These are phyloP conservation scores for Penicillium coffeae DNA, from an alignment of 495 filamentous ascomycete species.

Conservation along the genomic window DNA sequence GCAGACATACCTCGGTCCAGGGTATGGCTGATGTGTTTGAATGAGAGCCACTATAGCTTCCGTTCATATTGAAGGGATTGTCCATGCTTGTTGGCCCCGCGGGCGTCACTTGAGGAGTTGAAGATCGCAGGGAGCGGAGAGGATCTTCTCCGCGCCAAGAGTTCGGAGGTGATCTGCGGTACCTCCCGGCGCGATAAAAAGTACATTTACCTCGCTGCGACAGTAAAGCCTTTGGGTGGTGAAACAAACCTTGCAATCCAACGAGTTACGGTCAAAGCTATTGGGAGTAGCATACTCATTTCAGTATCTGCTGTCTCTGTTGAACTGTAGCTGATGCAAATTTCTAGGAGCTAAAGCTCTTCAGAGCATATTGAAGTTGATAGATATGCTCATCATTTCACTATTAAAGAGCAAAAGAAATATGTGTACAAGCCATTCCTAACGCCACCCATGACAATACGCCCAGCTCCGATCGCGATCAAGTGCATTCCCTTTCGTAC, in stretches of 20 bases:
- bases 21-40: not conserved
- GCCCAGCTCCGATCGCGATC: not conserved
- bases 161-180: not conserved
- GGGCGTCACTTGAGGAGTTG: not conserved
- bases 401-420: too few relatives aligned
- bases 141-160: slow-evolving; percentile 26
- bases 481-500: not conserved
- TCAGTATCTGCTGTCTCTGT: too few relatives aligned
- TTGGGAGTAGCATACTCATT: too few relatives aligned
- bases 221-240: too few relatives aligned
- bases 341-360: too few relatives aligned
- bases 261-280: too few relatives aligned
- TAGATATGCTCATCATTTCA: too few relatives aligned
- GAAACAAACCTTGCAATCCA: too few relatives aligned
- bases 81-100: slow-evolving; percentile 8
- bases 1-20: not conserved
- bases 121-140: slow-evolving; percentile 4
- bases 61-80: too few relatives aligned
- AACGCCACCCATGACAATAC: slow-evolving; percentile 8
- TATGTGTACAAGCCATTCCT: slow-evolving; percentile 3
- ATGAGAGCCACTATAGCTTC: too few relatives aligned
- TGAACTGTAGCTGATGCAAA: too few relatives aligned
- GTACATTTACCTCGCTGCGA: not conserved
- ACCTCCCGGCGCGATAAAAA: not conserved
- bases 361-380: too few relatives aligned